Conservation (phyloP, 2,329 filamentous ascomycete genomes). For the Chaetomium strumarium region DNA sequence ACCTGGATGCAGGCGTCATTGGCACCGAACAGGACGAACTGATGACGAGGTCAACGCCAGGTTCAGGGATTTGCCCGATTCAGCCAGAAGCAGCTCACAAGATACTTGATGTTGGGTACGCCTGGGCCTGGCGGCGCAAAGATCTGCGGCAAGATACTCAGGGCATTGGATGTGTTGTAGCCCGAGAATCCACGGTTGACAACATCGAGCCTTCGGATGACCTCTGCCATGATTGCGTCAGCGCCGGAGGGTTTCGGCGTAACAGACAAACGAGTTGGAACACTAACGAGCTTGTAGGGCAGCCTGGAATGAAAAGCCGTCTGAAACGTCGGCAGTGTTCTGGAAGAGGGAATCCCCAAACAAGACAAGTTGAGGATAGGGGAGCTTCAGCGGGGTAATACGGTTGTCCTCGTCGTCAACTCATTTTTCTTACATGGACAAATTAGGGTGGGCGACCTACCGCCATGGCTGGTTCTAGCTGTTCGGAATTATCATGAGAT, state of each 20-base stretch:
- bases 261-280: neutral
- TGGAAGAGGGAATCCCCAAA: conserved; percentile 90
- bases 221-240: conserved; percentile 45
- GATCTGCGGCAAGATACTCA: conserved; percentile 62
- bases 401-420: conserved; percentile 1
- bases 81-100: conserved; percentile 43
- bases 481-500: neutral
- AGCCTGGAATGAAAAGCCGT: conserved; percentile 70
- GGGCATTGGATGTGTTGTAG: conserved; percentile 72
- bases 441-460: conserved; percentile 12
- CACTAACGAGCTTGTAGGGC: conserved; percentile 62
- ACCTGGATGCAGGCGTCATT: conserved; percentile 75
- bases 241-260: neutral
- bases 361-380: conserved; percentile 70
- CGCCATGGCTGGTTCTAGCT: conserved; percentile 13
- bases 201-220: conserved; percentile 73
- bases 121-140: conserved; percentile 58
- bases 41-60: neutral
- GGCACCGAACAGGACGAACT: conserved; percentile 80
- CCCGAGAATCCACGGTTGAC: conserved; percentile 84
- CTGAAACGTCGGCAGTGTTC: conserved; percentile 50
- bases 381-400: conserved; percentile 31
- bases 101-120: conserved; percentile 57
- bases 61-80: neutral
- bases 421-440: neutral